Percentiles rank a stretch among this genome's conserved stretches.
Evolutionary conservation across 768 basidiomycete species (phyloP).

Genomic region (Lyophyllum decastes): DNA sequence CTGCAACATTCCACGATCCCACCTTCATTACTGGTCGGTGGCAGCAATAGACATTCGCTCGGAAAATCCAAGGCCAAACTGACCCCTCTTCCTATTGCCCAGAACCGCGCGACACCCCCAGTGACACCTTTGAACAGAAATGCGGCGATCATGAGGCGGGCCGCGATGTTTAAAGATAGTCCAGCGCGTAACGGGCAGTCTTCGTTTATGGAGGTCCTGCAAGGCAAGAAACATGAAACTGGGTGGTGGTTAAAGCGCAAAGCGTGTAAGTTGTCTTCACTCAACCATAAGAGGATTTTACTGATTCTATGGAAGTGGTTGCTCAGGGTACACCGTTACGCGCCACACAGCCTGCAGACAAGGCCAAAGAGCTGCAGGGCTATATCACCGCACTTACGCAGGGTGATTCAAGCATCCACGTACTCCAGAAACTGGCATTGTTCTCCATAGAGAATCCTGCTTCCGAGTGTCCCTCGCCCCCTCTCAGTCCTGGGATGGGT

Average conservation of each 20-base stretch:
- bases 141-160: slow-evolving; percentile 65
- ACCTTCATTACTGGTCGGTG: slow-evolving; percentile 50
- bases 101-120: slow-evolving; percentile 39
- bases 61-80: slow-evolving; percentile 43
- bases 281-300: slow-evolving; percentile 2
- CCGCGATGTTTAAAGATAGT: slow-evolving; percentile 81
- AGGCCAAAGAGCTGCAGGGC: slow-evolving; percentile 50
- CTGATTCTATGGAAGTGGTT: slow-evolving; percentile 38
- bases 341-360: slow-evolving; percentile 37
- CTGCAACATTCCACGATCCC: slow-evolving; percentile 55
- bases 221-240: slow-evolving; percentile 66
- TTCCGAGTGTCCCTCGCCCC: slow-evolving; percentile 52
- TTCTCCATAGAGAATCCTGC: slow-evolving; percentile 64
- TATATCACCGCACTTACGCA: slow-evolving; percentile 56
- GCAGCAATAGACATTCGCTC: slow-evolving; percentile 32
- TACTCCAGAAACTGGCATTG: slow-evolving; percentile 66
- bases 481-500: slow-evolving; percentile 53
- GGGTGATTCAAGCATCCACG: slow-evolving; percentile 49
- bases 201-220: slow-evolving; percentile 68
- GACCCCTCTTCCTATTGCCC: slow-evolving; percentile 33
- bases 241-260: slow-evolving; percentile 87
- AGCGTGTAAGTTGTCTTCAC: slow-evolving; percentile 49
- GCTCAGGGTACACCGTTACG: slow-evolving; percentile 49
- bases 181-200: slow-evolving; percentile 57
- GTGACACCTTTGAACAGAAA: slow-evolving; percentile 67